Base-by-base conservation (phyloP, 345 rosid genomes). In the Firmiana major region DNA sequence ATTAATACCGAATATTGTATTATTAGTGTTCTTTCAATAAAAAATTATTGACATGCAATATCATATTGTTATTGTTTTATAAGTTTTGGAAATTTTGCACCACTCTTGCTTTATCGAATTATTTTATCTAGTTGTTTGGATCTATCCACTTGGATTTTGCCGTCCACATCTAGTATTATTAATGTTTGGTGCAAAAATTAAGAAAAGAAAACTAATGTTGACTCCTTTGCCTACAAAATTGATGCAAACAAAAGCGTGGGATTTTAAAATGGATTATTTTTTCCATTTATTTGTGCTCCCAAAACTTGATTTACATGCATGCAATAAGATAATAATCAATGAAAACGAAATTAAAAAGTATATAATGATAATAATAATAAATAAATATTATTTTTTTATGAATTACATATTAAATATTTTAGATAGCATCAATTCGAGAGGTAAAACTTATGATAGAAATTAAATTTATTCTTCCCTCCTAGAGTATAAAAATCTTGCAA, bases 131-230 rank as follows among this genome's bases (percentile, higher is more conserved):
- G 8, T 65, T 15, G 49, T 22, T 68, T 24, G 49, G 15, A 45
- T 66, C 26, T n/a, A 68, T 46, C 72, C 19, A 22, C 19, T 67
- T 22, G 28, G 11, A 12, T 45, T 68, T 68, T 1, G 55, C 55
- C 21, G 73, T 68, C 73, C 73, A 68, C 73, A 3, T 68, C 73
- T 45, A 68, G n/a, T 22, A 13, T 46, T 45, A 21, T 42, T 21
- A 66, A 21, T 21, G 22, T 6, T 42, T 43, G 34, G 21, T 43
- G 71, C 19, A 48, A 42, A 66, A n/a, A n/a, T n/a, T n/a, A n/a
- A 31, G 51, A 12, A 43, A 65, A 24, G 0, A 12, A 24, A 67
- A 6, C 21, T 43, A 66, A 42, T 45, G 72, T 67, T 12, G n/a
- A 45, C 36, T 42, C 19, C 7, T 68, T 68, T 46, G 54, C 17